Conservation (phyloP, 2,329 filamentous ascomycete species). For the Incumbomyces lentus region DNA sequence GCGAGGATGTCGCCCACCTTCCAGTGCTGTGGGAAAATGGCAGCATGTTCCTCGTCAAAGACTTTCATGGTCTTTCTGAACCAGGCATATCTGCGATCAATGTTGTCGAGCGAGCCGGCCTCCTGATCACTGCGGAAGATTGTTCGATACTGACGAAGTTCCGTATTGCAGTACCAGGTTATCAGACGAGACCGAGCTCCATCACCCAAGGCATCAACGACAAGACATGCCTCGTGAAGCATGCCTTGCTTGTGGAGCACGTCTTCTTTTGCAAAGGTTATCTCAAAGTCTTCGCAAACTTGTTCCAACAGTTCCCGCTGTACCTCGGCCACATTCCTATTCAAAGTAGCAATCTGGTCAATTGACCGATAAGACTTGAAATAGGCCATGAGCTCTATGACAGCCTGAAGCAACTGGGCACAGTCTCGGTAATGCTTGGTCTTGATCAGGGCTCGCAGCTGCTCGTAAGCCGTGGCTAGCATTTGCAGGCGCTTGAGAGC, state of each 20-base stretch:
- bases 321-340: slow-evolving; percentile 83
- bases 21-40: slow-evolving; percentile 81
- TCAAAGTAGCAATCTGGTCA: slow-evolving; percentile 90
- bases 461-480: slow-evolving; percentile 98
- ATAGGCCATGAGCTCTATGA: slow-evolving; percentile 94
- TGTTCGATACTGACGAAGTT: slow-evolving; percentile 87
- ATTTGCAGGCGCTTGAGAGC: slow-evolving; percentile 94
- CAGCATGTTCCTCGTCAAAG: slow-evolving; percentile 85
- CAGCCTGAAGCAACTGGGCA: slow-evolving; percentile 83
- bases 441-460: slow-evolving; percentile 71
- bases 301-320: slow-evolving; percentile 90
- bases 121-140: slow-evolving; percentile 96
- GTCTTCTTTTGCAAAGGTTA: slow-evolving; percentile 84
- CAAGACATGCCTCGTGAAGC: slow-evolving; percentile 76
- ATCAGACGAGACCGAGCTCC: slow-evolving; percentile 70
- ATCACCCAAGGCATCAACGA: slow-evolving; percentile 91
- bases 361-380: slow-evolving; percentile 98
- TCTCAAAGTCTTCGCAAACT: slow-evolving; percentile 97
- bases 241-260: slow-evolving; percentile 58
- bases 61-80: slow-evolving; percentile 92
- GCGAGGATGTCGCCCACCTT: slow-evolving; percentile 81
- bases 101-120: slow-evolving; percentile 91
- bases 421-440: slow-evolving; percentile 90
- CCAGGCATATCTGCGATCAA: slow-evolving; percentile 89
- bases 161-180: slow-evolving; percentile 97